Base-by-base conservation (phyloP, 2,329 filamentous ascomycete genomes). In the Stagonosporopsis rhizophila region DNA sequence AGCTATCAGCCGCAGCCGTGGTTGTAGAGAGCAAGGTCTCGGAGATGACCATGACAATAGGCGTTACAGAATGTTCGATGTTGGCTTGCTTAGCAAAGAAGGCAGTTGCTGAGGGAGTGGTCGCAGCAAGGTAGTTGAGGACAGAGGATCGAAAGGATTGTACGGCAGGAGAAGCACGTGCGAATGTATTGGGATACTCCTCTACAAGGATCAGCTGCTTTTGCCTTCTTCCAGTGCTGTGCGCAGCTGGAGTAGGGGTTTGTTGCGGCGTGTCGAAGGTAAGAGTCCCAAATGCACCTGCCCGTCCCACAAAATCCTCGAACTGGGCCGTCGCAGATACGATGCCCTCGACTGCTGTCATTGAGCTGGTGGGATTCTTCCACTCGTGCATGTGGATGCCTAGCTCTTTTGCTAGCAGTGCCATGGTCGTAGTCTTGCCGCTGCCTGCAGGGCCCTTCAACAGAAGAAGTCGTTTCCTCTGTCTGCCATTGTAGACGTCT, bases 381-480 rank as follows among this genome's bases (percentile, higher is more conserved):
- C 95, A 99, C 75, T 98, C 92, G 28, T 95, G 79, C 27, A 98
- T 79, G 60, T 93, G 86, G 57, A 89, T 88, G 1, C 83, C 85
- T 79, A 98, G 80, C n/a, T 89, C 86, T 60, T 86, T 86, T 4
- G 93, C 89, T 32, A 99, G 82, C 20, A 96, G 79, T 11, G 85
- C 85, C 48, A 98, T 71, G 0, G 94, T 96, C 0, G 92, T 92
- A 0, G 95, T 98, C 78, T 99, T 99, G 27, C 92, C 95, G 30
- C 91, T 90, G 19, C 95, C 95, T 38, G 95, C 93, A 30, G 92
- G 87, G 11, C 95, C 95, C 75, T 96, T 96, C 39, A 99, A 81
- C 25, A 99, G 82, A 54, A 97, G 83, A 54, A 97, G 72, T 58
- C 90, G 85, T 80, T 96, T 87, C 50, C 74, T 76, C 51, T 75